Conservation (phyloP, 345 rosid genomes). For the Pelargonium nanum region DNA sequence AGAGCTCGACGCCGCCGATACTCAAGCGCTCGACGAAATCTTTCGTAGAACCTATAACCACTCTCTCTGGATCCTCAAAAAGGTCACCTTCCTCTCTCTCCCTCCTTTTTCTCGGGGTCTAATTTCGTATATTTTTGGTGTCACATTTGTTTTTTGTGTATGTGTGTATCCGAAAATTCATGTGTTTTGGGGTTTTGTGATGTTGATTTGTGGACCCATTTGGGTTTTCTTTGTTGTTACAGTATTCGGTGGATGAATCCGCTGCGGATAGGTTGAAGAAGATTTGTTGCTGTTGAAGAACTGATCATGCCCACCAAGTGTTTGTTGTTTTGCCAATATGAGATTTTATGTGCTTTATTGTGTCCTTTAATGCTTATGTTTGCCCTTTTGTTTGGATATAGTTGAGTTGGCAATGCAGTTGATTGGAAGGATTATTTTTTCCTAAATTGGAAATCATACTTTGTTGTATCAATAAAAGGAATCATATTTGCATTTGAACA, state of each 20-base stretch:
- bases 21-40: slow-evolving; percentile 61
- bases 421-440: background rate
- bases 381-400: background rate
- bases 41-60: slow-evolving; percentile 74
- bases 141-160: background rate
- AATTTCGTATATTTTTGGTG: background rate
- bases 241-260: slow-evolving; percentile 80
- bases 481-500: too few relatives aligned
- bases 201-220: slow-evolving; percentile 2
- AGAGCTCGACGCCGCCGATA: slow-evolving; percentile 51
- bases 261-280: slow-evolving; percentile 49
- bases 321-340: slow-evolving; percentile 23
- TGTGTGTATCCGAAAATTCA: background rate
- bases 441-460: background rate
- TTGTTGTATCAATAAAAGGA: background rate
- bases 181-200: slow-evolving; percentile 1
- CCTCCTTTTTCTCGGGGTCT: background rate
- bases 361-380: background rate
- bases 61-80: slow-evolving; percentile 86
- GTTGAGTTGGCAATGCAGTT: background rate
- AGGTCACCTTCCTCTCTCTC: slow-evolving; percentile 28
- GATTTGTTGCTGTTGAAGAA: slow-evolving; percentile 28
- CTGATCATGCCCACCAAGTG: slow-evolving; percentile 20
- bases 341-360: background rate
- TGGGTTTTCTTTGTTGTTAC: slow-evolving; percentile 10